Percentiles rank a stretch among this genome's conserved stretches.
These are phyloP conservation scores for Aureobasidium sp. DNA, from an alignment of 2,329 filamentous ascomycete species.

Conservation along the genomic window DNA sequence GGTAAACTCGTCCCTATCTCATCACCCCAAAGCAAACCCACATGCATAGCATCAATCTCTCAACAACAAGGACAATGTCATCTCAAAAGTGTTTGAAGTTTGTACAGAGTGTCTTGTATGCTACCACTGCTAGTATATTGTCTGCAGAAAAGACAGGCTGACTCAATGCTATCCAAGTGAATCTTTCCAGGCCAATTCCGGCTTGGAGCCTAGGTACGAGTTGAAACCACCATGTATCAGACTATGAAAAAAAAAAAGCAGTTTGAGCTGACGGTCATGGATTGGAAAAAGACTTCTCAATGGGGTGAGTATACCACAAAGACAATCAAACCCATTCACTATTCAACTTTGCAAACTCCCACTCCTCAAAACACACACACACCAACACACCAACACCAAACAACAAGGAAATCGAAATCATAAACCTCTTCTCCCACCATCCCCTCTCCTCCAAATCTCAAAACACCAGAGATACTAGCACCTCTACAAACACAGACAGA, in stretches of 20 bases:
- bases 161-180: slow-evolving; percentile 66
- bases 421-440: no score
- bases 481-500: neutral
- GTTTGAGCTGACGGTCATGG: no score
- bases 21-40: neutral
- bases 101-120: slow-evolving; percentile 13
- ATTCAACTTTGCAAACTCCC: no score
- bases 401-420: no score
- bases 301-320: slow-evolving; percentile 30
- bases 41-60: neutral
- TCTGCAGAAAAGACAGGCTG: neutral
- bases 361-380: no score
- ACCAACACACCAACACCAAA: no score
- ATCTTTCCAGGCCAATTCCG: slow-evolving; percentile 78
- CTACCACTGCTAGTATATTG: neutral
- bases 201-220: slow-evolving; percentile 76
- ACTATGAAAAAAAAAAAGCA: no score
- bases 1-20: slow-evolving; percentile 7
- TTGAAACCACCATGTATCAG: no score
- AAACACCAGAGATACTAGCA: neutral
- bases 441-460: neutral
- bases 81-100: slow-evolving; percentile 13
- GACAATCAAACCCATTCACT: no score
- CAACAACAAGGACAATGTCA: neutral
- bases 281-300: slow-evolving; percentile 40